Evolutionary conservation across 345 rosid genomes (phyloP), one percentile per base, ranked within the genome.

Genomic region (Eutrema yunnanense): DNA sequence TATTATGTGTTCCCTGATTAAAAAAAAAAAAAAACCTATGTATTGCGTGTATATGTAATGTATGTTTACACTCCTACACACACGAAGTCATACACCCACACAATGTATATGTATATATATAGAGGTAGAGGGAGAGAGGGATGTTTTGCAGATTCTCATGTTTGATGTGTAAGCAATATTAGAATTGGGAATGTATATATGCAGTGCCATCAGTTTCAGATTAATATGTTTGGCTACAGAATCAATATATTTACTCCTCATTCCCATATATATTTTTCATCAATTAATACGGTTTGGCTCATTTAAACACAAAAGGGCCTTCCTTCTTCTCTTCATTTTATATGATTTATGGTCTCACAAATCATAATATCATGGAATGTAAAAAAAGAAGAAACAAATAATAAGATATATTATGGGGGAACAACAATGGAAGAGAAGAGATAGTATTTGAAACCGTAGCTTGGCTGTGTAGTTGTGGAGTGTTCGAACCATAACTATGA

Each of bases 61-160:
- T 42, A 55, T 61, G 32, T 75, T 69, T 37, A 38, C 26, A 26
- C 2, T 37, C 38, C 34, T 50, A 22, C 22, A 62, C 50, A 30
- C 16, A 62, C 34, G 33, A 51, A 40, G 53, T 6, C 16, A 67
- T 26, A 42, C 22, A 19, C 22, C 0, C 37, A 8, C 16, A 40
- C 29, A 43, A 2, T 8, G 13, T 3, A 6, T 3, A 37, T 5
- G 13, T 11, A 36, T 8, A 9, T 9, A 42, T 13, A 6, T 3
- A 38, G 64, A 22, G 30, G 26, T 22, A 47, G 27, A 47, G 52
- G 19, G 9, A 2, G 42, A 32, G 48, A 60, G 38, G 47, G 66
- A 49, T 34, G 14, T 19, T 37, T 46, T 55, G 72, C 55, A 76
- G 67, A 69, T 47, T 55, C 22, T 56, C 65, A 71, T 69, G 72